A percentile compares a stretch with the other conserved stretches of the same genome.
phyloP scores from a whole-genome alignment of 2,329 filamentous ascomycete genomes.

The Monosporascus sp. region DNA sequence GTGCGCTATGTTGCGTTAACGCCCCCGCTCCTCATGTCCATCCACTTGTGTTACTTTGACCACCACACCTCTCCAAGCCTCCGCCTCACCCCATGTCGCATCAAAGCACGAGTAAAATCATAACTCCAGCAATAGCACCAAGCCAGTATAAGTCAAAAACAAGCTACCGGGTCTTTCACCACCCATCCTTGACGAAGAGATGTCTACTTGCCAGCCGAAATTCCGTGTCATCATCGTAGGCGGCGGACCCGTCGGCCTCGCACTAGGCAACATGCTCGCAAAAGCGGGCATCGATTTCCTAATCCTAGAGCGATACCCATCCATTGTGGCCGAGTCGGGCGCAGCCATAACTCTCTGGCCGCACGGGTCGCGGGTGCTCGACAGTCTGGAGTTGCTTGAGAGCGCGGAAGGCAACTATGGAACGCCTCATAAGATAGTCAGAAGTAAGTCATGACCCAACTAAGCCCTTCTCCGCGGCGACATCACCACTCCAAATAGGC shows the following conservation, averaged over 20 bases:
- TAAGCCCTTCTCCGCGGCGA: neutral
- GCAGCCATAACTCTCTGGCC: slow-evolving; percentile 10
- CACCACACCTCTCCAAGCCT: too few relatives aligned
- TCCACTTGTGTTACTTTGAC: too few relatives aligned
- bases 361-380: slow-evolving; percentile 5
- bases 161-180: too few relatives aligned
- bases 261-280: slow-evolving; percentile 23
- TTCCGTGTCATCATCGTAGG: slow-evolving; percentile 25
- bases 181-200: too few relatives aligned
- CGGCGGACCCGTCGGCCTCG: slow-evolving; percentile 25
- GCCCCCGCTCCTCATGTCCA: too few relatives aligned
- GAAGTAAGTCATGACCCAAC: neutral
- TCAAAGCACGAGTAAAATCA: too few relatives aligned
- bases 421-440: neutral
- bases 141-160: too few relatives aligned
- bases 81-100: too few relatives aligned
- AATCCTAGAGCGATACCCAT: slow-evolving; percentile 27
- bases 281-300: slow-evolving; percentile 32
- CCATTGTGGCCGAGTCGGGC: slow-evolving; percentile 8
- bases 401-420: neutral
- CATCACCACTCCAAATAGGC: too few relatives aligned
- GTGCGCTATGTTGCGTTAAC: too few relatives aligned
- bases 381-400: slow-evolving; percentile 11
- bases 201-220: neutral
- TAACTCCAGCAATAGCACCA: too few relatives aligned